A percentile compares a stretch with the other conserved stretches of the same genome.
phyloP scores from a whole-genome alignment of 1,284 basidiomycete species.

The Mycosarcoma mackinlayi region DNA sequence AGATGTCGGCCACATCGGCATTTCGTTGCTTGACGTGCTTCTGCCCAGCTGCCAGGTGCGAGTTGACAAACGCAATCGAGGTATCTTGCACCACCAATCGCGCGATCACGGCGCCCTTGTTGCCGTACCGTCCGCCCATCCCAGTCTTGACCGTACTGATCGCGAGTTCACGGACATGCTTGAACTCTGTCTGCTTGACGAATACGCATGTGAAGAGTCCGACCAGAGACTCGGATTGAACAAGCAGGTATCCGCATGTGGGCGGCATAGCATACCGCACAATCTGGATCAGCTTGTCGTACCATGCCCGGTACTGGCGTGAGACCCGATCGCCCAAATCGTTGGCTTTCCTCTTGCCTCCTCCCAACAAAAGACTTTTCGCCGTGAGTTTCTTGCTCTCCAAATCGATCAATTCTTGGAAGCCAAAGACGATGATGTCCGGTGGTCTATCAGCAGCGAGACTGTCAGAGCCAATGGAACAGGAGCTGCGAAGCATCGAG shows the following conservation, averaged over 20 bases:
- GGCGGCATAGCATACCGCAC: conserved; percentile 59
- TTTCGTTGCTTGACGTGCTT: conserved; percentile 83
- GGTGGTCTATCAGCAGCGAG: conserved; percentile 71
- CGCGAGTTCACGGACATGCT: conserved; percentile 76
- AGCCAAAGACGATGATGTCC: conserved; percentile 90
- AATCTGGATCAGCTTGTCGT: conserved; percentile 54
- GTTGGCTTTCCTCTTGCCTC: conserved; percentile 53
- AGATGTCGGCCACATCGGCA: conserved; percentile 78
- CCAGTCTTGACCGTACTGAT: conserved; percentile 88
- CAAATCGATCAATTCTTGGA: conserved; percentile 95
- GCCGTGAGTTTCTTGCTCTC: conserved; percentile 90
- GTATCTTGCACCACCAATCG: conserved; percentile 87
- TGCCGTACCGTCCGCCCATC: conserved; percentile 90
- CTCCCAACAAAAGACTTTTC: conserved; percentile 59
- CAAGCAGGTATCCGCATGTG: conserved; percentile 76
- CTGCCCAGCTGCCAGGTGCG: conserved; percentile 94
- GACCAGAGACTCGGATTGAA: conserved; percentile 88
- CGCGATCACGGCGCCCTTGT: conserved; percentile 94
- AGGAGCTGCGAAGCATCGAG: conserved; percentile 50
- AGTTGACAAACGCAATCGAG: conserved; percentile 88
- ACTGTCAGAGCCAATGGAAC: conserved; percentile 26
- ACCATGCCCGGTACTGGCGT: conserved; percentile 55
- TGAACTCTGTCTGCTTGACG: conserved; percentile 74
- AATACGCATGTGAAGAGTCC: conserved; percentile 91
- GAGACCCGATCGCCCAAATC: conserved; percentile 56